These are phyloP conservation scores for Ceratobasidium sp. DNA, from an alignment of 1,284 basidiomycete genomes.

Conservation along the genomic window DNA sequence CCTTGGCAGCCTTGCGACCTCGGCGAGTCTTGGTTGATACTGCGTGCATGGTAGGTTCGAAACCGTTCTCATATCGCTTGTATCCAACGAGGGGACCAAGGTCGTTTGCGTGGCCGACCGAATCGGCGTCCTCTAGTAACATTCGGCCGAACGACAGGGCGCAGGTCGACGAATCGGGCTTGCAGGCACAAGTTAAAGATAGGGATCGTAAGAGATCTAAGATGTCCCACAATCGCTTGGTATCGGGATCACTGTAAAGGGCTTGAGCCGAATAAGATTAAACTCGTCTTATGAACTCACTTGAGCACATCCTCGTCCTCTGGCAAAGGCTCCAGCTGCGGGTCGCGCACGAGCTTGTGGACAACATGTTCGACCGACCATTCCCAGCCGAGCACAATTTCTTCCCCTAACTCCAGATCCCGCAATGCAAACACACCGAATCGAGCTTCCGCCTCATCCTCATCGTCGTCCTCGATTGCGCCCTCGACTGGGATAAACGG, in stretches of 20 bases:
- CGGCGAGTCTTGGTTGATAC: conserved; percentile 34
- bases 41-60: conserved; percentile 27
- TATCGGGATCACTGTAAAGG: conserved; percentile 40
- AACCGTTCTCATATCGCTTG: conserved; percentile 24
- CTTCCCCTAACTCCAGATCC: conserved; percentile 81
- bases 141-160: conserved; percentile 35
- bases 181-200: conserved; percentile 27
- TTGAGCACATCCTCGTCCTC: conserved; percentile 39
- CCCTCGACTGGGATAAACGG: conserved; percentile 69
- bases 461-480: conserved; percentile 53
- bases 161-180: conserved; percentile 25
- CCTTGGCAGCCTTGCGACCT: conserved; percentile 16
- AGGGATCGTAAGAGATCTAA: conserved; percentile 46
- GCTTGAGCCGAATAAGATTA: conserved; percentile 37
- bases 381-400: conserved; percentile 93
- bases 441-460: conserved; percentile 59
- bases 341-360: conserved; percentile 77
- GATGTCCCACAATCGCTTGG: conserved; percentile 41
- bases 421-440: conserved; percentile 87
- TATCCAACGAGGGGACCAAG: conserved; percentile 26
- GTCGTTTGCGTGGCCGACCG: conserved; percentile 15
- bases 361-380: conserved; percentile 94
- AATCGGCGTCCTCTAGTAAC: conserved; percentile 26
- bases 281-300: conserved; percentile 53
- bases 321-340: conserved; percentile 54